Percentiles rank a stretch among this genome's conserved stretches.
Conservation (phyloP, 441 rosid species). For the Cnidoscolus chayamansa region DNA sequence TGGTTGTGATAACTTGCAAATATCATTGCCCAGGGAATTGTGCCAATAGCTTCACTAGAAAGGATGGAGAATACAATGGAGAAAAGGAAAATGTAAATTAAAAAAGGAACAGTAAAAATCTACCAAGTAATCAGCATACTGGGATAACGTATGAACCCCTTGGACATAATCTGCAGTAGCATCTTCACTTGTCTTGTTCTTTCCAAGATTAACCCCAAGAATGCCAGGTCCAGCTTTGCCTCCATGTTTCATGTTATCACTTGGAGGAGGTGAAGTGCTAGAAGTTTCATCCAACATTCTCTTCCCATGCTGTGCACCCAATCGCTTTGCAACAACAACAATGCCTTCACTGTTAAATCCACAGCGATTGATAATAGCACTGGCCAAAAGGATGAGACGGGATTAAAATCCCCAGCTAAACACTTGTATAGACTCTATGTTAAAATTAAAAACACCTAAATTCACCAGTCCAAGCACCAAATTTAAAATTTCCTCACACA, state of each 20-base stretch:
- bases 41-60: neutral
- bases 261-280: conserved; percentile 49
- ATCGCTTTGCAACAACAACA: conserved; percentile 88
- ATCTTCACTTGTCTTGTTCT: conserved; percentile 94
- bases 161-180: conserved; percentile 92
- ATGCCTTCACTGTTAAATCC: conserved; percentile 98
- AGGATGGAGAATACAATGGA: neutral
- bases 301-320: conserved; percentile 97
- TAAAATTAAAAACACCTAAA: neutral
- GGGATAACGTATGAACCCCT: conserved; percentile 95
- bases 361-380: conserved; percentile 91
- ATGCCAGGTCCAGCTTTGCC: conserved; percentile 99
- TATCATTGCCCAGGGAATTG: neutral
- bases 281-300: conserved; percentile 86
- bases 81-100: neutral
- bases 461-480: neutral
- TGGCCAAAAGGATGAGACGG: conserved; percentile 30
- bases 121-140: conserved; percentile 98
- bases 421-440: neutral
- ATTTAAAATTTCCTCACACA: neutral
- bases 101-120: conserved; percentile 6
- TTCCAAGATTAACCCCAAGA: conserved; percentile 97
- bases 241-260: conserved; percentile 65
- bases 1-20: neutral
- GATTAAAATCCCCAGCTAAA: conserved; percentile 5